Base-by-base conservation (phyloP, 306 rosid species). In the Luffa aegyptiaca region DNA sequence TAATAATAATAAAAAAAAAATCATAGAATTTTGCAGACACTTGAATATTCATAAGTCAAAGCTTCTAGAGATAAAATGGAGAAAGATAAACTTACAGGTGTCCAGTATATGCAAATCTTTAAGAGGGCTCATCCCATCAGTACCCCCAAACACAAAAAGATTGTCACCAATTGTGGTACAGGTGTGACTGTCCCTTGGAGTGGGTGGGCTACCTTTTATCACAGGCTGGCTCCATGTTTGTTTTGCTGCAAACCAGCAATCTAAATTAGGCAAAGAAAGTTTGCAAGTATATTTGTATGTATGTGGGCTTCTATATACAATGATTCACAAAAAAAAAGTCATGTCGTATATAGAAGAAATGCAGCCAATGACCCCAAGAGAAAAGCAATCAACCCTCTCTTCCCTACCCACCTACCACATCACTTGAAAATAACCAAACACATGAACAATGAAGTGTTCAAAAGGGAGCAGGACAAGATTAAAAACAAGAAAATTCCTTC, bases 81-180 rank as follows among this genome's bases (percentile, higher is more conserved):
- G 64, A 57, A 86, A 78, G 46, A 36, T 81, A 2, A 68, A 80
- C 94, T 96, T 88, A 96, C 99, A 85, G 46, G 98, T 96, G 84
- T 96, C 94, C 56, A 96, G 82, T 48, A 93, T 88, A 77, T 89
- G 92, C 87, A 96, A 91, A 84, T 96, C 99, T 77, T 77, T 90
- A 35, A 96, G 94, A 44, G 99, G 99, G 73, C 83, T 96, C 76
- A 78, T 87, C 77, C 99, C 99, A 88, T 96, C 99, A 6, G 99
- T 96, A 64, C 99, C 99, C 76, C 99, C 99, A 88, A 96, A 96
- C 21, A 96, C 92, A 82, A 83, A 93, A 16, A 96, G 91, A 83
- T 89, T 87, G 82, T 91, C 93, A 79, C 91, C 96, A 89, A 96
- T 84, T 9, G 93, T 83, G 10, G 93, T 89, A 78, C 99, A 96